Percentiles rank a stretch among this genome's conserved stretches.
Evolutionary conservation across 768 basidiomycete species (phyloP).

Genomic region (Fomitopsis serialis): DNA sequence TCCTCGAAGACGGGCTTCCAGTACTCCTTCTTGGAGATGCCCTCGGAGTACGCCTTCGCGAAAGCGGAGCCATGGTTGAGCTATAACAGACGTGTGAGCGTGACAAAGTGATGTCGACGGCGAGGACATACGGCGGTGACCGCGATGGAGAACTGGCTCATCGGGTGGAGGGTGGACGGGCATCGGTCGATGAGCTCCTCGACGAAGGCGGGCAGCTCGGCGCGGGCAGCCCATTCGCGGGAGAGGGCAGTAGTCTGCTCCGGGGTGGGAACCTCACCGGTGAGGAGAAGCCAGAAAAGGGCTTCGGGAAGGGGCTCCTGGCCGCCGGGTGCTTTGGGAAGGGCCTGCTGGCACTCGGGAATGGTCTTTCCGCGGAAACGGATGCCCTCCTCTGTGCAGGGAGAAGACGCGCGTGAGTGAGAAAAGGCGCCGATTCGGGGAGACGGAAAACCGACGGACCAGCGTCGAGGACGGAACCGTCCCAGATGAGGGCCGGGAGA

Average conservation of each 20-base stretch:
- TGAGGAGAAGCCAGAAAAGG: slow-evolving; percentile 94
- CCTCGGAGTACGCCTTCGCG: slow-evolving; percentile 90
- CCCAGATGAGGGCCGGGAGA: slow-evolving; percentile 94
- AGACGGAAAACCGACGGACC: slow-evolving; percentile 37
- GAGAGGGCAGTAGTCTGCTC: slow-evolving; percentile 86
- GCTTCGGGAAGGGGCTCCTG: slow-evolving; percentile 89
- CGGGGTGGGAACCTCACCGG: slow-evolving; percentile 88
- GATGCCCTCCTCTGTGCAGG: slow-evolving; percentile 90
- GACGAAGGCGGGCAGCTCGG: slow-evolving; percentile 89
- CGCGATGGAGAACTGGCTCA: slow-evolving; percentile 97
- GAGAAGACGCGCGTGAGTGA: background rate
- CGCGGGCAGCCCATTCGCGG: slow-evolving; percentile 92
- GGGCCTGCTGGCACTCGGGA: slow-evolving; percentile 78
- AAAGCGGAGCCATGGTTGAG: slow-evolving; percentile 95
- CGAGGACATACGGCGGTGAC: slow-evolving; percentile 73
- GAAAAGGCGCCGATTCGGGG: background rate
- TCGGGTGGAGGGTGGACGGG: slow-evolving; percentile 91
- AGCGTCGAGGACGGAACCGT: slow-evolving; percentile 94
- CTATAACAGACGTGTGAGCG: slow-evolving; percentile 30
- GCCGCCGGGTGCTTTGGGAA: slow-evolving; percentile 87
- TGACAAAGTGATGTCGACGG: background rate
- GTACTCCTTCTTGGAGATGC: slow-evolving; percentile 92
- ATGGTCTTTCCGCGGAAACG: slow-evolving; percentile 97
- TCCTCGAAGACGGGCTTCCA: slow-evolving; percentile 94
- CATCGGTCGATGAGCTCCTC: slow-evolving; percentile 94